Evolutionary conservation across 2,329 filamentous ascomycete genomes (phyloP), one percentile per base, ranked within the genome.

Genomic region (Mollisia scopiformis): DNA sequence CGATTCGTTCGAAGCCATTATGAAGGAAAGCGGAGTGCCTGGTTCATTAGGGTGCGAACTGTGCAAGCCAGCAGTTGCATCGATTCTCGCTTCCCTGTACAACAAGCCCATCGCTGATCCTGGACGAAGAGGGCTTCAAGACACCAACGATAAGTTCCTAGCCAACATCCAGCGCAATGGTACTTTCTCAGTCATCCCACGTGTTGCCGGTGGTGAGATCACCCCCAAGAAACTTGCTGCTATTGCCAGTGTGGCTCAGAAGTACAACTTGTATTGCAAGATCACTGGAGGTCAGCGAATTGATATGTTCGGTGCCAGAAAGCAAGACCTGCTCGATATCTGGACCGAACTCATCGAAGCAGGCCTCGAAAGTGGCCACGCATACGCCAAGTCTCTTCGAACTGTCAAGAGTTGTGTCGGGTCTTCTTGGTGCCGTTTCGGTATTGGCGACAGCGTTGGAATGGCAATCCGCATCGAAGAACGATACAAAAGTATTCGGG

Each of bases 381-480:
- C 92, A 0, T 97, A 97, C 73, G 93, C 92, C 41, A 97, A 97
- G 78, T 90, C 90, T 4, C 81, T 97, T 49, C 84, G 93, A 46
- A 96, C 93, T 0, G 91, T 97, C 72, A 97, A 97, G 82, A 92
- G 89, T 62, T 97, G 93, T 69, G 93, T 97, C 0, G 93, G 93
- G 23, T 93, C 90, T 0, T 93, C 92, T 1, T 97, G 93, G 93
- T 97, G 93, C 71, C 84, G 93, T 1, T 97, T 89, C 70, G 93
- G 93, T 56, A 88, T 97, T 58, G 91, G 92, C 28, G 93, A 97
- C 77, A 93, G 90, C 74, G 93, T 97, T 0, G 93, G 93, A 11
- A 91, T 97, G 89, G 93, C 93, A 0, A 88, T 97, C 16, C 84
- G 92, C 2, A 77, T 96, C 0, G 93, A 97, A 76, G 91, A 96